phyloP scores from a whole-genome alignment of 305 asterid species.

The Solanum hybrid region DNA sequence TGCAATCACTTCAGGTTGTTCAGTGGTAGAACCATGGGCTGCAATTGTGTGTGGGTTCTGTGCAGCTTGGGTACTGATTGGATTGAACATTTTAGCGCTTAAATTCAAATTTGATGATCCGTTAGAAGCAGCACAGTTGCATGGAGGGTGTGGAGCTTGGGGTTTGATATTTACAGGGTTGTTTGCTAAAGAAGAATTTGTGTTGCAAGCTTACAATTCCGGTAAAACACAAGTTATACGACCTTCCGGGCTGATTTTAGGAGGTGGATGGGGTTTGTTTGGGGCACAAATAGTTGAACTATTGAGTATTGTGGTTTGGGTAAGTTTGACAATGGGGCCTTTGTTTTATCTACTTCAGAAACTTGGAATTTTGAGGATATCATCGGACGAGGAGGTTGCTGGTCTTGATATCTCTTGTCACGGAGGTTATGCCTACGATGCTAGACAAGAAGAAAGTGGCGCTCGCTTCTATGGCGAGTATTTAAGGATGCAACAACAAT shows the following conservation, averaged over 20 bases:
- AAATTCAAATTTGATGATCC: constrained; percentile 50
- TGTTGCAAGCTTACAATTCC: constrained; percentile 36
- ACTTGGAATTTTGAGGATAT: constrained; percentile 44
- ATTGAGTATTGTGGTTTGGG: constrained; percentile 44
- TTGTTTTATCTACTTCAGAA: constrained; percentile 47
- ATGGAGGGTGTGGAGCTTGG: constrained; percentile 81
- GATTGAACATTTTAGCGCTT: constrained; percentile 37
- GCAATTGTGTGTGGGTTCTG: constrained; percentile 52
- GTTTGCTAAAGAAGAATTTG: constrained; percentile 49
- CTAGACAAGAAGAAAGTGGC: constrained; percentile 42
- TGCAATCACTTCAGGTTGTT: constrained; percentile 62
- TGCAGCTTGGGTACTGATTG: constrained; percentile 58
- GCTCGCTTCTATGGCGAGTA: constrained; percentile 44
- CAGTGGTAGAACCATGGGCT: constrained; percentile 76
- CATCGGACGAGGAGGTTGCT: constrained; percentile 54
- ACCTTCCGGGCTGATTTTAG: constrained; percentile 46
- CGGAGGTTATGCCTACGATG: constrained; percentile 60
- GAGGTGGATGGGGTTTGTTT: constrained; percentile 69
- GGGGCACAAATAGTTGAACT: constrained; percentile 55
- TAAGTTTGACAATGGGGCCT: constrained; percentile 66
- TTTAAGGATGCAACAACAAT: constrained; percentile 26
- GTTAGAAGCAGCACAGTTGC: constrained; percentile 62
- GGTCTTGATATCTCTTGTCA: constrained; percentile 72
- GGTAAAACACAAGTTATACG: constrained; percentile 25
- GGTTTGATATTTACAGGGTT: constrained; percentile 63